A percentile compares a stretch with the other conserved stretches of the same genome.
Conservation (phyloP, 164 flowering plant genomes). For the Saururus chinensis region DNA sequence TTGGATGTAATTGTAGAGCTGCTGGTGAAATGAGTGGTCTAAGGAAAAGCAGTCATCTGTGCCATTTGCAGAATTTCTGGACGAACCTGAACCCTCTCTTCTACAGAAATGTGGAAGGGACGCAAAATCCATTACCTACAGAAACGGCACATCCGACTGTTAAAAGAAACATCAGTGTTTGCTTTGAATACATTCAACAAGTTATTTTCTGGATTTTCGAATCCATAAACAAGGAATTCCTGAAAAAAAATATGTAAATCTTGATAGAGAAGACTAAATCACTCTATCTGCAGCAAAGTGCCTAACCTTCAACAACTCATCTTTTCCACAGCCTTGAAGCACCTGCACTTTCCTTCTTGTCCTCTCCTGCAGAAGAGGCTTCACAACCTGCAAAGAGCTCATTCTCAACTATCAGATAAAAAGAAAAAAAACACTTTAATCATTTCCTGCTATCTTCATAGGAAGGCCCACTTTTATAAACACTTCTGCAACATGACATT, state of each 20-base stretch:
- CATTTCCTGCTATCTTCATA: background rate
- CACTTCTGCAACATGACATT: too few species aligned
- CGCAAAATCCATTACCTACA: slow-evolving; percentile 65
- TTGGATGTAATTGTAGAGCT: slow-evolving; percentile 58
- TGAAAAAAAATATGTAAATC: too few species aligned
- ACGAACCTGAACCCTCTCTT: slow-evolving; percentile 66
- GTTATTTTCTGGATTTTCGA: too few species aligned
- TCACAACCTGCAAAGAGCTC: slow-evolving; percentile 56
- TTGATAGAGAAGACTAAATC: too few species aligned
- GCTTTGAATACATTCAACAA: too few species aligned
- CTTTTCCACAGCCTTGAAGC: slow-evolving; percentile 72
- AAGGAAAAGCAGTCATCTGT: slow-evolving; percentile 44
- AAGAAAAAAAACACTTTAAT: background rate
- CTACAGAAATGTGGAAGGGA: slow-evolving; percentile 81
- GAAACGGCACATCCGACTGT: slow-evolving; percentile 2
- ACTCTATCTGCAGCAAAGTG: too few species aligned
- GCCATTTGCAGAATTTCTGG: slow-evolving; percentile 27
- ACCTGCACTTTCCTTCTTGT: slow-evolving; percentile 88
- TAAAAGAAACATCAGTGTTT: too few species aligned
- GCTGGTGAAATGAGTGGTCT: slow-evolving; percentile 76
- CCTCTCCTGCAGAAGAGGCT: slow-evolving; percentile 93
- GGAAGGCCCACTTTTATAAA: too few species aligned
- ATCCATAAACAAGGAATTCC: too few species aligned
- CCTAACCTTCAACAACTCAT: slow-evolving; percentile 72
- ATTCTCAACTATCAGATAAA: background rate